Base-by-base conservation (phyloP, 2,329 filamentous ascomycete species). In the Phaeoacremonium minimum region DNA sequence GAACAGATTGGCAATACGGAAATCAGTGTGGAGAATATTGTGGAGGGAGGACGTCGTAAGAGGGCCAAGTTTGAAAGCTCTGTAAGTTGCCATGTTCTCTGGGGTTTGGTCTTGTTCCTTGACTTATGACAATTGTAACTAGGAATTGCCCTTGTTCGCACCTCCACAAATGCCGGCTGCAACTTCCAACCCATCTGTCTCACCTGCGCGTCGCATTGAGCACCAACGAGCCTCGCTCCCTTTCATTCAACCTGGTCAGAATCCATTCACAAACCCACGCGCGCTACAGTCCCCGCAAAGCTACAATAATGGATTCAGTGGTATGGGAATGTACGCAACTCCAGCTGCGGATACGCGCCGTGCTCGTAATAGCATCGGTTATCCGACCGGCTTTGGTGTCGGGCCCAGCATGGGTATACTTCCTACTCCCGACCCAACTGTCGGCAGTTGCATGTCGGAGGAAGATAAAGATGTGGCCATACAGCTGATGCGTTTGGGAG, bases 21-120 rank as follows among this genome's bases (percentile, higher is more conserved):
- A 51, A 98, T 98, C 56, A 97, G 91, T 59, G 80, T 96, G 49
- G 90, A 96, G 51, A 98, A 98, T 59, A 97, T 98, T 61, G 86
- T 98, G 43, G 91, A 97, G 64, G 93, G 94, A 56, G 90, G 91
- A 48, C 84, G 93, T 62, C 83, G 93, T 57, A 96, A 97, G 72
- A 81, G 89, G 56, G 87, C 91, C 52, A 96, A 95, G 64, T 85
- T 85, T 67, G 91, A 97, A 63, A 97, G 91, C 69, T 96, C 91
- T 64, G 91, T 97, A 84, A 82, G 91, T 74, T 37, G 38, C 30
- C 9, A 26, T 26, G 9, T 26, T n/a, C 14, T 40, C 30, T 30
- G 29, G 19, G 33, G 29, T 11, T 30, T 15, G 12, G 18, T 11
- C 26, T 8, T n/a, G 31, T 30, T 15, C 28, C 22, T 29, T 36